Evolutionary conservation across 495 filamentous ascomycete genomes (phyloP), one percentile per base, ranked within the genome.

Genomic region (Ascodesmis nigricans): DNA sequence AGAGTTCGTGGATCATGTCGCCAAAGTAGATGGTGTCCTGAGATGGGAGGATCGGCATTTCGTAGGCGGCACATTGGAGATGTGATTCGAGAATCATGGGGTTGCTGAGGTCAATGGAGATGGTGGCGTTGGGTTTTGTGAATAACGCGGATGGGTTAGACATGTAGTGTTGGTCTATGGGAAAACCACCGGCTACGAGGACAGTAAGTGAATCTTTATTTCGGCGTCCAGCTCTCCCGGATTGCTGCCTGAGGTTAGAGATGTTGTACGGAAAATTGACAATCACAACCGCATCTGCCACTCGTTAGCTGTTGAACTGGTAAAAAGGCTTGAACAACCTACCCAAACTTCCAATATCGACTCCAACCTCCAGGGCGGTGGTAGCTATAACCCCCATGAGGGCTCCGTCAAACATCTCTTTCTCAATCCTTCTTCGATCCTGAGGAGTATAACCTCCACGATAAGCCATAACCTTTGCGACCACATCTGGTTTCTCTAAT

Each of bases 131-230:
- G 0, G 83, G 82, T 40, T 76, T 75, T 0, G 73, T 83, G 54
- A 97, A 95, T n/a, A 97, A 78, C 53, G 95, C 84, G 38, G 84
- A 71, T 1, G 87, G 87, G 44, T 93, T 92, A 33, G 76, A 65
- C 87, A 95, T 97, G 55, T 87, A 95, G 52, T 82, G 74, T 48
- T 95, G 90, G 52, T 95, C 87, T 0, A 79, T 80, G 11, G 87
- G 75, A 42, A 83, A 91, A 35, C 70, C 69, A 55, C 91, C 82
- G n/a, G 87, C 87, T 2, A 99, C 64, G 1, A 99, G 60, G 8
- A 99, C 69, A 3, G 80, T 83, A 4, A 99, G 58, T 2, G 82
- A 91, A 56, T 99, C 87, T 44, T 79, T 91, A 44, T 93, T 95
- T 36, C 87, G 65, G 35, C 87, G 67, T 29, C 87, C 87, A 15